Evolutionary conservation across 2,329 filamentous ascomycete species (phyloP), one percentile per base, ranked within the genome.

Genomic region (Ophiostoma sp.): DNA sequence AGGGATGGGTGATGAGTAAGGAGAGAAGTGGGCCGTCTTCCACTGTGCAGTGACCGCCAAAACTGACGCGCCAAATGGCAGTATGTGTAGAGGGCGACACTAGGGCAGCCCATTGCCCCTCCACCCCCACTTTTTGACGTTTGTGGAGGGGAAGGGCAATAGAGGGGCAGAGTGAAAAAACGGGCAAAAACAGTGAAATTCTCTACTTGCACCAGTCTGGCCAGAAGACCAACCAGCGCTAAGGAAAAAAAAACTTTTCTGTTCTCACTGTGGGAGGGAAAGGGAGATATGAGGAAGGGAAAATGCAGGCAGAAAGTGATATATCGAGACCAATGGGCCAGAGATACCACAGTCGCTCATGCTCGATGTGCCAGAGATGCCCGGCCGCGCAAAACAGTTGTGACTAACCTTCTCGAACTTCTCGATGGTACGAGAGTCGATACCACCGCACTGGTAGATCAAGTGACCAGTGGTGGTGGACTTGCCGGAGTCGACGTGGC

Each of bases 361-460:
- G 3, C 42, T 27, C 27, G 2, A 3, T 49, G 14, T 60, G 55
- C 55, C 55, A 60, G 4, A 38, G 5, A 60, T 60, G 27, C 27
- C 27, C 16, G 9, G 12, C 12, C 55, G 27, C 9, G 55, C 38
- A 60, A 38, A 58, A 38, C 27, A 52, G 38, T 11, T 16, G 11
- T 67, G 69, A 81, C 88, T 81, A 84, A 96, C 93, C 92, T 99
- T 99, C 93, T 99, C 95, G 89, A 99, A 99, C 91, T 99, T 99
- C 91, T 99, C 95, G 82, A 99, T 99, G 84, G 94, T 98, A 93
- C 95, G 94, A 89, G 94, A 93, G 92, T 99, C 95, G 81, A 98
- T 99, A 92, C 95, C 95, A 90, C 95, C 95, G 88, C 95, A 98
- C 91, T 99, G 94, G 93, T 98, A 98, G 91, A 99, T 98, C 89